phyloP scores from a whole-genome alignment of 2,329 filamentous ascomycete genomes.

The Monosporascus sp. region DNA sequence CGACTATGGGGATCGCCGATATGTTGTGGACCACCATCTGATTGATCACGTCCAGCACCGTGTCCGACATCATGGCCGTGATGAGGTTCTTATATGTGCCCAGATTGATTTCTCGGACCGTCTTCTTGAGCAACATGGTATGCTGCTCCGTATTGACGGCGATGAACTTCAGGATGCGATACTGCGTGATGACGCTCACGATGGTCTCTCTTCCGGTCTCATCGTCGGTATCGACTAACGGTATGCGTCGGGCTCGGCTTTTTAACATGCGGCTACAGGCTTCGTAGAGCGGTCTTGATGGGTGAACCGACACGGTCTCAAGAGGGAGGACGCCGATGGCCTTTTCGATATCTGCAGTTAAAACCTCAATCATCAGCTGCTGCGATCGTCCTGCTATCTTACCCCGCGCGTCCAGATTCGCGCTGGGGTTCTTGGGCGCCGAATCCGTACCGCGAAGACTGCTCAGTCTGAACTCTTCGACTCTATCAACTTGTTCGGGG shows the following conservation, averaged over 20 bases:
- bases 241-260: conserved; percentile 88
- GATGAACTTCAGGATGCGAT: conserved; percentile 97
- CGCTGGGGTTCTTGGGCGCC: conserved; percentile 1
- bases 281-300: conserved; percentile 85
- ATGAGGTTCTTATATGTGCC: conserved; percentile 79
- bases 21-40: conserved; percentile 90
- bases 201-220: conserved; percentile 91
- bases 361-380: conserved; percentile 6
- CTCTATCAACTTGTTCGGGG: conserved; percentile 79
- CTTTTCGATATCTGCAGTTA: conserved; percentile 75
- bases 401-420: conserved; percentile 6
- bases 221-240: conserved; percentile 87
- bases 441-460: conserved; percentile 71
- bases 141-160: conserved; percentile 85
- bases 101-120: conserved; percentile 74
- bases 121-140: conserved; percentile 83
- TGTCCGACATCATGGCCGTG: conserved; percentile 81
- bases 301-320: conserved; percentile 94
- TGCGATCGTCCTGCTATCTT: conserved; percentile 4
- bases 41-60: conserved; percentile 91
- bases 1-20: conserved; percentile 88
- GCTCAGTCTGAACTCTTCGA: conserved; percentile 90
- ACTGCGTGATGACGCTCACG: conserved; percentile 95
- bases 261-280: conserved; percentile 91
- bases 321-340: conserved; percentile 86